Evolutionary conservation across 2,329 filamentous ascomycete genomes (phyloP), one percentile per base, ranked within the genome.

Genomic region (Botrytis elliptica): DNA sequence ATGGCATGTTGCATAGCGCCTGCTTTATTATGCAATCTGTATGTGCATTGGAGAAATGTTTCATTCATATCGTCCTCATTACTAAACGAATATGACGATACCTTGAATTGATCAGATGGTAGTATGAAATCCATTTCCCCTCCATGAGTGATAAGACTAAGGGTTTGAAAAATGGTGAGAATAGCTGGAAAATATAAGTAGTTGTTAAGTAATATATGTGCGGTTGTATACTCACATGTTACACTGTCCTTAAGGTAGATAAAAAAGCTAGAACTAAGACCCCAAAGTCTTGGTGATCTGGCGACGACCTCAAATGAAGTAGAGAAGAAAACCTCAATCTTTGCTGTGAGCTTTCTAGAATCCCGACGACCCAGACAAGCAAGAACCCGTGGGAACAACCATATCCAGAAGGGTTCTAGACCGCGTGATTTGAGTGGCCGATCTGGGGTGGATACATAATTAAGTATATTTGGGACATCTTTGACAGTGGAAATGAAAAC

Each of bases 401-500:
- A 92, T 57, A 88, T 80, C 86, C 91, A 92, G 60, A 92, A 84
- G 7, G 92, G 87, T 75, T 91, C 89, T 57, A 83, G 82, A 25
- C 90, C 88, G 59, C 88, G 84, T 69, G 86, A 86, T 72, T 76
- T 76, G 42, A 89, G 80, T 64, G 86, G 85, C 5, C 82, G 81
- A 62, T 83, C 83, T 4, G 79, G 79, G 33, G 83, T 80, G 18
- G 84, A 82, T 42, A 81, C 82, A 74, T 84, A 85, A 33, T 86
- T 83, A 42, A 95, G 84, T n/a, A 94, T 88, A 55, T 86, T 84
- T 3, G 93, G 94, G 12, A 91, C 93, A 79, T 94, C 92, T 75
- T 89, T 87, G 76, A 97, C 87, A 4, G 92, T 93, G 70, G 92
- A 87, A 73, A 88, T 88, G 63, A 98, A 86, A 70, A 97, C 94